Evolutionary conservation across 176 grass and related monocot genomes (phyloP), one percentile per base, ranked within the genome.

Genomic region (Triticum urartu): DNA sequence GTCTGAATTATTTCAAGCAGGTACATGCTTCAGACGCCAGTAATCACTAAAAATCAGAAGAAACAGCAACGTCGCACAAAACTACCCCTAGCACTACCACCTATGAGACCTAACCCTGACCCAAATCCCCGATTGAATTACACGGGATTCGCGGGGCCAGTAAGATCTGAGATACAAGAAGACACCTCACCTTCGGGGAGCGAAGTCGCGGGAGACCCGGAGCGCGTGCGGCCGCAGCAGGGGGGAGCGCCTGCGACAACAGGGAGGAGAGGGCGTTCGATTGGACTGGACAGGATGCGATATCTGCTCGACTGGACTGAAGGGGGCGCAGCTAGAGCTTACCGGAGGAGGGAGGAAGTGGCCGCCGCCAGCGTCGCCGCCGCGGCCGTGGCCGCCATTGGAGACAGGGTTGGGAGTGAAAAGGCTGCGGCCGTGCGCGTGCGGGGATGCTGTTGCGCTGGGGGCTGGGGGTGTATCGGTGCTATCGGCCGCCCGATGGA

Each of bases 361-460:
- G 89, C 75, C 20, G 85, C 73, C 67, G 80, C 79, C 18, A 90
- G 75, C 59, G 34, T 75, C 33, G 89, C 85, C 7, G 89, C 79
- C 54, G 79, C 84, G 63, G 84, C 79, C 79, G 81, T 83, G 56
- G 80, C 68, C 56, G 84, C 89, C 89, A 90, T 90, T 24, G 47
- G 74, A 74, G 72, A 58, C 8, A 40, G 13, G 76, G 13, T 73
- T 6, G 60, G 64, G 63, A 42, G 7, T 18, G 58, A 1, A 24
- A 24, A 59, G 40, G n/a, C 36, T 13, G 70, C 15, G 42, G 24
- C 47, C 75, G 72, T 75, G 72, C 4, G 40, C 20, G 67, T 70
- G 68, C 4, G 14, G n/a, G 69, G 18, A 15, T 64, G 70, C 17
- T 39, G 38, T 28, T 13, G 11, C 10, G 24, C 72, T 47, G n/a